A percentile compares a stretch with the other conserved stretches of the same genome.
phyloP scores from a whole-genome alignment of 352 stramenopile genomes.

The Nothophytophthora sp. region DNA sequence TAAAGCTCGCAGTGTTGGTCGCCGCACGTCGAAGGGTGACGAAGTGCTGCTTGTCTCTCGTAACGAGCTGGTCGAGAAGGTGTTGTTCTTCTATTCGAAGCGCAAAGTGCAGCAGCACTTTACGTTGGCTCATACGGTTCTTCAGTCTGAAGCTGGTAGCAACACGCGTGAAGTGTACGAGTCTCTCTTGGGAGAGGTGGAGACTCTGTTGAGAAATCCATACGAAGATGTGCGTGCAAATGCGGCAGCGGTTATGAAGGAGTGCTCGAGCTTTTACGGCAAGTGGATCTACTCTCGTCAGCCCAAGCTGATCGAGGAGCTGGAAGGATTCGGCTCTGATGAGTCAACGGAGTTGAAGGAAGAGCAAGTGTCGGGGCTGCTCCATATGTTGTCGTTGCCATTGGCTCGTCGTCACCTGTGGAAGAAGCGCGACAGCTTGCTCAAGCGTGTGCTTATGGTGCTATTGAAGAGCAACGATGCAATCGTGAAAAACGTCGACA shows the following conservation, averaged over 20 bases:
- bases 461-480: constrained; percentile 49
- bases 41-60: constrained; percentile 45
- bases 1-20: constrained; percentile 7
- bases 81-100: constrained; percentile 62
- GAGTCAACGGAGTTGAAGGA: constrained; percentile 33
- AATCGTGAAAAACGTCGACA: constrained; percentile 54
- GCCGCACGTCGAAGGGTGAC: constrained; percentile 13
- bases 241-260: constrained; percentile 48
- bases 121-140: constrained; percentile 46
- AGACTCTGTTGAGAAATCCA: constrained; percentile 50
- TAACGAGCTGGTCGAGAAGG: constrained; percentile 70
- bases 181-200: constrained; percentile 44
- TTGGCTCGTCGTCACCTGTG: constrained; percentile 47
- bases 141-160: constrained; percentile 19
- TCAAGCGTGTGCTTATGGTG: constrained; percentile 41
- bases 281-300: constrained; percentile 58
- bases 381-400: constrained; percentile 42
- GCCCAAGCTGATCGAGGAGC: constrained; percentile 35
- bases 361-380: constrained; percentile 34
- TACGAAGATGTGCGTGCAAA: constrained; percentile 56
- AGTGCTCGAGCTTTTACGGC: constrained; percentile 51
- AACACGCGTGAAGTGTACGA: constrained; percentile 37
- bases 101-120: constrained; percentile 69
- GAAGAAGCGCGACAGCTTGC: constrained; percentile 37
- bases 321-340: constrained; percentile 38